A percentile compares a stretch with the other conserved stretches of the same genome.
These are phyloP conservation scores for Periglandula ipomoeae DNA, from an alignment of 2,329 filamentous ascomycete genomes.

Conservation along the genomic window DNA sequence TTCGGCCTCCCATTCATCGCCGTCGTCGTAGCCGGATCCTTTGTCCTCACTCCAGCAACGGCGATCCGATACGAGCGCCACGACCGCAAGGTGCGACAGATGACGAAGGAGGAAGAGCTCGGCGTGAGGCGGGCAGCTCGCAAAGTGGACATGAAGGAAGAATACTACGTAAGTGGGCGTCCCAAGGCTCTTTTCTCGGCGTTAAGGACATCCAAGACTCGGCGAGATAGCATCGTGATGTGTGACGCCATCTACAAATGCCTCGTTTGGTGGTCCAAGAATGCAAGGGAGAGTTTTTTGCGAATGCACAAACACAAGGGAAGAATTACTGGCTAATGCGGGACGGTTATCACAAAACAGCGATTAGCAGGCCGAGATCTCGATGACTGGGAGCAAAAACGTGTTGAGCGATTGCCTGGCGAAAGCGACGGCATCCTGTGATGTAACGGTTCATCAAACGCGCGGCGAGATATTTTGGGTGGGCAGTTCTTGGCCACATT, in stretches of 20 bases:
- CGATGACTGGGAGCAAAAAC: slow-evolving; percentile 94
- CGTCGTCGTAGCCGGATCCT: slow-evolving; percentile 85
- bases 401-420: slow-evolving; percentile 80
- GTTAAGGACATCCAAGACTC: not conserved
- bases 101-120: slow-evolving; percentile 80
- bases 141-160: slow-evolving; percentile 72
- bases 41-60: slow-evolving; percentile 88
- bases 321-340: not conserved
- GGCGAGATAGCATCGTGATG: not conserved
- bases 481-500: not conserved
- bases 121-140: slow-evolving; percentile 63
- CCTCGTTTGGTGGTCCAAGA: not conserved
- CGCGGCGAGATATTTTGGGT: not conserved
- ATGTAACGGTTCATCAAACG: not conserved
- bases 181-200: not conserved
- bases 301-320: not conserved
- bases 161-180: slow-evolving; percentile 64
- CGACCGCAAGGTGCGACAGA: slow-evolving; percentile 77
- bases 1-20: slow-evolving; percentile 90
- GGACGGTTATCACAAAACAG: slow-evolving; percentile 11
- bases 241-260: not conserved
- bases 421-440: slow-evolving; percentile 78
- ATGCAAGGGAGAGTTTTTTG: not conserved
- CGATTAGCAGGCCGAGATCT: slow-evolving; percentile 67
- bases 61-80: slow-evolving; percentile 90